Evolutionary conservation across 345 rosid genomes (phyloP).

Genomic region (Nephelium lappaceum): DNA sequence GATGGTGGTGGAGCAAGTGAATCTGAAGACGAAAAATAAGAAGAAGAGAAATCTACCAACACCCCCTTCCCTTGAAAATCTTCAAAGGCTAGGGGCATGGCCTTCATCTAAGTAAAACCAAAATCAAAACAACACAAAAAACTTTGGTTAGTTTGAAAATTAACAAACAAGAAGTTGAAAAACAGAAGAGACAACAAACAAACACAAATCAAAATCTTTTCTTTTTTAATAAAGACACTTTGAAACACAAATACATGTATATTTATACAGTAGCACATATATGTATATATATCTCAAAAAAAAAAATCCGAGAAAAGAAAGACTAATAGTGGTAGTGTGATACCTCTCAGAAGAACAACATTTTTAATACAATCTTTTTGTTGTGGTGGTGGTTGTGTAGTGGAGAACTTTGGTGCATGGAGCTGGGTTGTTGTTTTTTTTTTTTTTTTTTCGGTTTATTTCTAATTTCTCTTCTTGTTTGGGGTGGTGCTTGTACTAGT

Average conservation of each 20-base stretch:
- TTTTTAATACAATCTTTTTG: slow-evolving; percentile 1
- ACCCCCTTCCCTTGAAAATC: slow-evolving; percentile 82
- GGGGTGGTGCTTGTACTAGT: slow-evolving; percentile 21
- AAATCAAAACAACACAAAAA: not conserved
- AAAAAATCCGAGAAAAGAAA: not conserved
- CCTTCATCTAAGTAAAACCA: slow-evolving; percentile 51
- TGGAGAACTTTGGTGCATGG: slow-evolving; percentile 1
- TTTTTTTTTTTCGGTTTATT: not conserved
- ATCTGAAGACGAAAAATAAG: slow-evolving; percentile 41
- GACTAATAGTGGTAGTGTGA: no score
- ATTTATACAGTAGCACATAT: slow-evolving; percentile 3
- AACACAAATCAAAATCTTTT: slow-evolving; percentile 22
- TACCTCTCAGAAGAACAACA: slow-evolving; percentile 13
- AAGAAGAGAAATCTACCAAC: slow-evolving; percentile 44
- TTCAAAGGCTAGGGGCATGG: slow-evolving; percentile 81
- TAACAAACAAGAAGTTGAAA: slow-evolving; percentile 13
- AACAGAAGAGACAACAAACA: slow-evolving; percentile 13
- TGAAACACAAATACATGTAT: not conserved
- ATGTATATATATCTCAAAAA: not conserved
- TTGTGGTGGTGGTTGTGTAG: slow-evolving; percentile 11
- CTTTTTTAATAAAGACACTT: not conserved
- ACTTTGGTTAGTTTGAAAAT: slow-evolving; percentile 19
- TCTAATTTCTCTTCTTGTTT: slow-evolving; percentile 11
- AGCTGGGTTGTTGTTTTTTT: not conserved
- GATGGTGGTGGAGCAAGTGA: slow-evolving; percentile 28